Conservation (phyloP, 148 eudicot genomes). For the Heliamphora exappendiculata region DNA sequence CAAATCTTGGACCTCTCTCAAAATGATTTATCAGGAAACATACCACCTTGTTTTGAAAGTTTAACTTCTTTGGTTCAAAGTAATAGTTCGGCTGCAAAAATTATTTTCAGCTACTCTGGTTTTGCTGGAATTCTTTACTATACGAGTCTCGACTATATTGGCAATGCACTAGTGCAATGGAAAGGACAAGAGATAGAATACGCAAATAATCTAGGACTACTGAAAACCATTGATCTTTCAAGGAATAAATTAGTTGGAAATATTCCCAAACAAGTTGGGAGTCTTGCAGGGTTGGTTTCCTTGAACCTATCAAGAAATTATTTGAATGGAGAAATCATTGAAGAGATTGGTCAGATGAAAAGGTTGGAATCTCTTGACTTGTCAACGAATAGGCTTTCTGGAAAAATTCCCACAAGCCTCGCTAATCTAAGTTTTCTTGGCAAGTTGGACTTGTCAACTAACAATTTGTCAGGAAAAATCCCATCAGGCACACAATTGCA, state of each 20-base stretch:
- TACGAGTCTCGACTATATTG: not conserved
- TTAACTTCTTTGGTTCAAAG: not conserved
- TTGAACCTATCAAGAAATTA: constrained; percentile 25
- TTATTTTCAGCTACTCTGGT: not conserved
- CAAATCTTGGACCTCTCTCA: constrained; percentile 14
- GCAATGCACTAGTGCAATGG: constrained; percentile 1
- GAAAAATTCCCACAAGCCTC: constrained; percentile 19
- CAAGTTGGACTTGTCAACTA: constrained; percentile 19
- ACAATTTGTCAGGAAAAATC: constrained; percentile 19
- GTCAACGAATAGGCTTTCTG: constrained; percentile 15
- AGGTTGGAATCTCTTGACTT: constrained; percentile 20
- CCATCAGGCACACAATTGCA: constrained; percentile 27
- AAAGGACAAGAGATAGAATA: constrained; percentile 18
- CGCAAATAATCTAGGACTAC: not conserved
- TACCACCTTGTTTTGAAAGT: constrained; percentile 5
- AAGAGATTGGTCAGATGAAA: constrained; percentile 9
- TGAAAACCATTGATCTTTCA: constrained; percentile 25
- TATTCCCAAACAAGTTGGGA: constrained; percentile 12
- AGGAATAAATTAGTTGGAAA: constrained; percentile 13
- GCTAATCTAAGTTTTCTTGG: constrained; percentile 12
- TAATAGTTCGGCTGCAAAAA: not conserved
- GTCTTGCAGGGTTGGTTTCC: constrained; percentile 11
- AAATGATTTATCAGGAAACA: constrained; percentile 11
- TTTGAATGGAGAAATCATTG: constrained; percentile 15
- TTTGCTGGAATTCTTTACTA: no score